phyloP scores from a whole-genome alignment of 129 eudicot genomes.

The Flaveria ramosissima region DNA sequence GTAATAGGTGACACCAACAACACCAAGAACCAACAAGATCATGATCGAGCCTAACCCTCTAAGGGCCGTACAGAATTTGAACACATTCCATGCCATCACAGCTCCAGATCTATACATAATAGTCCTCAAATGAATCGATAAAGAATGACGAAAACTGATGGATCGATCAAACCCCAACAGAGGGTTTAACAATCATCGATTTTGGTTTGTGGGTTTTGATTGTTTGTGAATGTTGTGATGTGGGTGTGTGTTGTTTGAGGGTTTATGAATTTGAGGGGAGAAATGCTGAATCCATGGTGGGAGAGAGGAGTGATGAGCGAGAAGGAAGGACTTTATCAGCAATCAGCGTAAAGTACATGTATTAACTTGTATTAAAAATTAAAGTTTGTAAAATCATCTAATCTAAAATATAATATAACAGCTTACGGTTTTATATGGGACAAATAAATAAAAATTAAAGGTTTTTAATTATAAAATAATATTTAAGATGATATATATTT shows the following conservation, averaged over 20 bases:
- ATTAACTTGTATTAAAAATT: too few species aligned
- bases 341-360: too few species aligned
- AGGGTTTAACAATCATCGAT: background rate
- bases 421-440: too few species aligned
- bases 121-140: background rate
- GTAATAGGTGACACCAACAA: slow-evolving; percentile 91
- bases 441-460: too few species aligned
- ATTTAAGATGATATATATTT: too few species aligned
- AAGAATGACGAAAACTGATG: background rate
- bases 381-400: too few species aligned
- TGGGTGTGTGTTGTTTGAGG: slow-evolving; percentile 31
- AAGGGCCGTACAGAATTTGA: slow-evolving; percentile 91
- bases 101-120: slow-evolving; percentile 95
- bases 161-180: slow-evolving; percentile 15
- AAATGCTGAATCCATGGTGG: slow-evolving; percentile 37
- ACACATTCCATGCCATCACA: slow-evolving; percentile 99
- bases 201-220: slow-evolving; percentile 31
- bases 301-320: slow-evolving; percentile 37
- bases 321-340: background rate
- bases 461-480: too few species aligned
- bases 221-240: slow-evolving; percentile 20
- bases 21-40: slow-evolving; percentile 89
- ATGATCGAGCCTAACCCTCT: slow-evolving; percentile 93
- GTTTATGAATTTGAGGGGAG: slow-evolving; percentile 47
- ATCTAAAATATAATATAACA: too few species aligned